These are phyloP conservation scores for Fusarium miscanthi DNA, from an alignment of 2,329 filamentous ascomycete species.

Conservation along the genomic window DNA sequence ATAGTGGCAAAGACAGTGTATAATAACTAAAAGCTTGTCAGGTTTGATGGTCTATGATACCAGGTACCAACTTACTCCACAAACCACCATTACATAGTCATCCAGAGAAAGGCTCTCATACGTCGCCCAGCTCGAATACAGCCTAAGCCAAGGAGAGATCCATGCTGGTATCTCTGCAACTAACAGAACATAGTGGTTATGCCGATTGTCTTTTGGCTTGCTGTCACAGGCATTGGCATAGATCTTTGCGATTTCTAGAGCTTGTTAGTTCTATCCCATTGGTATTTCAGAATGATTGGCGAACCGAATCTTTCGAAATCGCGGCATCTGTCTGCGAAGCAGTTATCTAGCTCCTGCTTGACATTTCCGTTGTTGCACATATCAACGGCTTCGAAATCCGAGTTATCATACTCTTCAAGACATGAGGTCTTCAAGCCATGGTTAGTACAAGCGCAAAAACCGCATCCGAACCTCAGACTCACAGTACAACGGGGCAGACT, in stretches of 20 bases:
- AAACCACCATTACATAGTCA: conserved; percentile 54
- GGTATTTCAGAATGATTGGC: background rate
- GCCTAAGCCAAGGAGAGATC: conserved; percentile 50
- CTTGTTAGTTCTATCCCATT: conserved; percentile 3
- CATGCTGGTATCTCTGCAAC: conserved; percentile 51
- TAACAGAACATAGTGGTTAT: conserved; percentile 50
- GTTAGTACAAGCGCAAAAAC: background rate
- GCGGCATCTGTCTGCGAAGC: conserved; percentile 30
- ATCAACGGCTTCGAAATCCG: conserved; percentile 4
- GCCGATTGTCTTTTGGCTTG: conserved; percentile 47
- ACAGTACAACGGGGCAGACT: conserved; percentile 24
- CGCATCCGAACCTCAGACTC: background rate
- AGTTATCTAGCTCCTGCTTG: conserved; percentile 18
- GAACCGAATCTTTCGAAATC: conserved; percentile 37
- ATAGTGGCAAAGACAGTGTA: conserved; percentile 34
- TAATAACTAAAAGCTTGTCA: conserved; percentile 38
- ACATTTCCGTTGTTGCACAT: conserved; percentile 20
- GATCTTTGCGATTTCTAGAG: conserved; percentile 47
- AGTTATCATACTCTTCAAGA: conserved; percentile 7
- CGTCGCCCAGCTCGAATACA: conserved; percentile 52
- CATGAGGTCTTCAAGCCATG: conserved; percentile 8
- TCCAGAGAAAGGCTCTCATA: conserved; percentile 49
- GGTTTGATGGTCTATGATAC: background rate
- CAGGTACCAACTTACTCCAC: conserved; percentile 43
- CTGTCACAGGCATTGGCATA: conserved; percentile 50